phyloP scores from a whole-genome alignment of 2,329 filamentous ascomycete species.

The Xylariaceae sp. region DNA sequence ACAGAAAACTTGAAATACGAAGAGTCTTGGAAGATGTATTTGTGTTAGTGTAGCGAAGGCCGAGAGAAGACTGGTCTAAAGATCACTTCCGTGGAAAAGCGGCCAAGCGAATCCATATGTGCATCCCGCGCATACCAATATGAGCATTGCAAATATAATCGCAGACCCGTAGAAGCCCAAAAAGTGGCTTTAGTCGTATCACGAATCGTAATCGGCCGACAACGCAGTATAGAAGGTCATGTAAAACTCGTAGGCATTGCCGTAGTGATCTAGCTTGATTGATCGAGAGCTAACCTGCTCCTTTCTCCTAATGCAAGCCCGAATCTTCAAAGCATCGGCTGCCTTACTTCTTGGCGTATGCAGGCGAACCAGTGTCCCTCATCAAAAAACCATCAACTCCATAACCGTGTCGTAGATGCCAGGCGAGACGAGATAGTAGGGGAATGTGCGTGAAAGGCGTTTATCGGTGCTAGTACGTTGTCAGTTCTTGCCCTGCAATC shows the following conservation, averaged over 20 bases:
- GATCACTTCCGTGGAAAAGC: too few relatives aligned
- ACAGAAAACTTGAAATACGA: too few relatives aligned
- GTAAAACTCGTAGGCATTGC: constrained; percentile 15
- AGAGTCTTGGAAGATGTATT: too few relatives aligned
- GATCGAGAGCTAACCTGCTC: constrained; percentile 13
- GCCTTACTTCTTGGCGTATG: neutral
- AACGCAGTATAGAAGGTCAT: neutral
- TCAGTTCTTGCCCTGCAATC: neutral
- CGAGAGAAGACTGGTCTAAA: too few relatives aligned
- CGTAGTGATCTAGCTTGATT: constrained; percentile 20
- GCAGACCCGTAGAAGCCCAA: too few relatives aligned
- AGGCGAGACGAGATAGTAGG: constrained; percentile 17
- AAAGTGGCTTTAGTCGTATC: too few relatives aligned
- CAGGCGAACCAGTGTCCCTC: constrained; percentile 15
- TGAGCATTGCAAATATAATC: too few relatives aligned
- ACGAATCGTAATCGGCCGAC: neutral
- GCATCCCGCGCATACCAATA: too few relatives aligned
- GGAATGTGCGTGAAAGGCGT: constrained; percentile 31
- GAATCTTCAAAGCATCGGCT: neutral
- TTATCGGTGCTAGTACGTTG: neutral
- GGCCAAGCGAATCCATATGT: too few relatives aligned
- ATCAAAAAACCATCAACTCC: constrained; percentile 24
- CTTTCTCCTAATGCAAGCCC: constrained; percentile 7
- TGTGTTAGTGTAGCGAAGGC: too few relatives aligned
- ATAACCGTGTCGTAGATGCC: constrained; percentile 23